A percentile compares a stretch with the other conserved stretches of the same genome.
Conservation (phyloP, 306 rosid genomes). For the Crotalaria pallida region DNA sequence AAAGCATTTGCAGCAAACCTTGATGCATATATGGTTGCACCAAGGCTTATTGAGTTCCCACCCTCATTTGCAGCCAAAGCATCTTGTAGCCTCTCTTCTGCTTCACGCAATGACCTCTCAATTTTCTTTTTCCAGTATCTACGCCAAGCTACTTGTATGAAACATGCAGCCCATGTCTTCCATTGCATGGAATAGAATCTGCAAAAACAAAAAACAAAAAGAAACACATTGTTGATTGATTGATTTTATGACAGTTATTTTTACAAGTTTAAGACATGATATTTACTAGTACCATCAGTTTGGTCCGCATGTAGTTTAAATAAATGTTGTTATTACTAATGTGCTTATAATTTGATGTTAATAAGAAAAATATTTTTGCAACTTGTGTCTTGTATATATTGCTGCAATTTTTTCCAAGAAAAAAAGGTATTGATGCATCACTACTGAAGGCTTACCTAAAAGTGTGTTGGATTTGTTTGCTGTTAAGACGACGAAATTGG, state of each 20-base stretch:
- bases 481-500: conserved; percentile 58
- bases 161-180: conserved; percentile 68
- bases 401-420: neutral
- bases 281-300: too few relatives aligned
- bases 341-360: too few relatives aligned
- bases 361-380: too few relatives aligned
- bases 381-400: too few relatives aligned
- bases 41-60: conserved; percentile 36
- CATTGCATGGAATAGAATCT: conserved; percentile 53
- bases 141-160: conserved; percentile 77
- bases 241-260: too few relatives aligned
- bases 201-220: neutral
- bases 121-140: conserved; percentile 45
- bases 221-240: too few relatives aligned
- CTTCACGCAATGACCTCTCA: conserved; percentile 41
- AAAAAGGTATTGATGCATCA: neutral
- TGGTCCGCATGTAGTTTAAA: too few relatives aligned
- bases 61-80: conserved; percentile 28
- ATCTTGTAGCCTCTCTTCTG: conserved; percentile 38
- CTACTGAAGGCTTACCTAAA: conserved; percentile 51
- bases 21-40: conserved; percentile 64
- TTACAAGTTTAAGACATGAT: too few relatives aligned
- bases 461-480: conserved; percentile 52
- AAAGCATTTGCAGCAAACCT: conserved; percentile 40
- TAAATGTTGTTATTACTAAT: too few relatives aligned